phyloP scores from a whole-genome alignment of 805 yeast genomes.

The Candida sithepensis region DNA sequence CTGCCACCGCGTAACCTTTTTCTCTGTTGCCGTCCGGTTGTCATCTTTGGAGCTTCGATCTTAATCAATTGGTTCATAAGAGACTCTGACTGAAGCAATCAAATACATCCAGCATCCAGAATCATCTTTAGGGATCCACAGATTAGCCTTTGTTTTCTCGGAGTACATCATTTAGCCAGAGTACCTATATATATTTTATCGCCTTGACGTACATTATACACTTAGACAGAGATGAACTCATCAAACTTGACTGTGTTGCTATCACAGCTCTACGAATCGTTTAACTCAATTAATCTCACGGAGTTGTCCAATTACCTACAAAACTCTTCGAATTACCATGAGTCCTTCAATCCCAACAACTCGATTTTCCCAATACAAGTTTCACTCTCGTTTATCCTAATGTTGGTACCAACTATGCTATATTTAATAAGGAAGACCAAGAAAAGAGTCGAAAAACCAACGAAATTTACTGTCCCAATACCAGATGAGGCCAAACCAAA shows the following conservation, averaged over 20 bases:
- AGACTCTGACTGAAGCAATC: too few species aligned
- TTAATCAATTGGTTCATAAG: too few species aligned
- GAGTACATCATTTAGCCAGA: background rate
- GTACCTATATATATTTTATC: background rate
- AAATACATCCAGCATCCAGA: too few species aligned
- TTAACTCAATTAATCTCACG: conserved; percentile 19
- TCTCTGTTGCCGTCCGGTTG: too few species aligned
- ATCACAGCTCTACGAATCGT: conserved; percentile 21
- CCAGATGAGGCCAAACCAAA: conserved; percentile 82
- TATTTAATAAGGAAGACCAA: conserved; percentile 22
- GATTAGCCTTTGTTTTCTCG: too few species aligned
- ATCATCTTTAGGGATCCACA: too few species aligned
- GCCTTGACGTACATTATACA: too few species aligned
- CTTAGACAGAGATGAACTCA: conserved; percentile 5
- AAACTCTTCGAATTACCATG: conserved; percentile 13
- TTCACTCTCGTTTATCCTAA: conserved; percentile 26
- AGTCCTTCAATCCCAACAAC: conserved; percentile 5
- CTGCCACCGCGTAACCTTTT: background rate
- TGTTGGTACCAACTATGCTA: conserved; percentile 20
- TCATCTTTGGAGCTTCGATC: too few species aligned
- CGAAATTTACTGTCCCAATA: conserved; percentile 49
- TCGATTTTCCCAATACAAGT: conserved; percentile 27
- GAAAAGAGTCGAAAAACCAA: conserved; percentile 30
- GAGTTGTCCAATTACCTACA: conserved; percentile 13
- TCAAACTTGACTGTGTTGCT: conserved; percentile 20